Conservation (phyloP, 1,284 basidiomycete species). For the Meripilus lineatus region DNA sequence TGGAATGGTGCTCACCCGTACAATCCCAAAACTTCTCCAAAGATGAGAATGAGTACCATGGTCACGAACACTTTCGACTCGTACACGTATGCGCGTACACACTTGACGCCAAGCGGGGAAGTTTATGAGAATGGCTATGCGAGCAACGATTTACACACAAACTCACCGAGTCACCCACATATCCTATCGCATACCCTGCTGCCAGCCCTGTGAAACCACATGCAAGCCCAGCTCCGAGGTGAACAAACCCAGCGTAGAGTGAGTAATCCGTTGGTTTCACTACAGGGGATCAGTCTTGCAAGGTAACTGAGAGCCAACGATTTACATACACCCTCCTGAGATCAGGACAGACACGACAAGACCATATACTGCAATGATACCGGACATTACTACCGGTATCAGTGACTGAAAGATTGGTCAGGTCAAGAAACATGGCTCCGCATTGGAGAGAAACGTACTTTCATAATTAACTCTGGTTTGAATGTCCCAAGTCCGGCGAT, state of each 20-base stretch:
- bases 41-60: slow-evolving; percentile 90
- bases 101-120: slow-evolving; percentile 32
- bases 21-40: slow-evolving; percentile 89
- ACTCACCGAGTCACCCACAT: slow-evolving; percentile 89
- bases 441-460: slow-evolving; percentile 41
- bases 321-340: slow-evolving; percentile 48
- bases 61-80: slow-evolving; percentile 90
- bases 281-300: slow-evolving; percentile 31
- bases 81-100: slow-evolving; percentile 71
- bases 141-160: slow-evolving; percentile 5
- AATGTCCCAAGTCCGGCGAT: slow-evolving; percentile 95
- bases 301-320: slow-evolving; percentile 6
- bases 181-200: slow-evolving; percentile 98
- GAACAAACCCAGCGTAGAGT: slow-evolving; percentile 86
- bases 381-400: slow-evolving; percentile 87
- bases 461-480: slow-evolving; percentile 97
- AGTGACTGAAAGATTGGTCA: slow-evolving; percentile 53
- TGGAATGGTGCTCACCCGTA: slow-evolving; percentile 59
- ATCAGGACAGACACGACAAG: slow-evolving; percentile 70
- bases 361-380: slow-evolving; percentile 70
- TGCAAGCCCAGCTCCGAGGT: slow-evolving; percentile 90
- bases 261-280: slow-evolving; percentile 67
- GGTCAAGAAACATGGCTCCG: not conserved
- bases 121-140: not conserved
- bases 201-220: slow-evolving; percentile 92